Conservation (phyloP, 2,329 filamentous ascomycete genomes). For the Colletotrichum tanaceti region DNA sequence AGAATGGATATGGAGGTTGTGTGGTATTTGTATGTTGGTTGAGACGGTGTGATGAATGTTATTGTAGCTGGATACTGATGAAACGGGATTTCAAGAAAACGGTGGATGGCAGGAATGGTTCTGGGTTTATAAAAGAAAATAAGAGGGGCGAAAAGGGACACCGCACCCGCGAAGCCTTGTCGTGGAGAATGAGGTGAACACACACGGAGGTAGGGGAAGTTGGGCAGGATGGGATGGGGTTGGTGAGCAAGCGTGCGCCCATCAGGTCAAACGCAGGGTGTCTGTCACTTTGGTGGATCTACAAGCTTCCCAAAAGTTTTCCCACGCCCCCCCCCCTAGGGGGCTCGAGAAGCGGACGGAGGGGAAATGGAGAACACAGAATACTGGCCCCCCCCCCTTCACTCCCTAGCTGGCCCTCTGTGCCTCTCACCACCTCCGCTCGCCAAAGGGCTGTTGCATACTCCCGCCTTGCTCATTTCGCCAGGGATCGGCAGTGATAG, state of each 20-base stretch:
- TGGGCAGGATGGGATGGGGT: slow-evolving; percentile 34
- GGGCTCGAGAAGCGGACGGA: background rate
- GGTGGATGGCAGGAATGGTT: slow-evolving; percentile 34
- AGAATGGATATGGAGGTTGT: background rate
- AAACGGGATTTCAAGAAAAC: slow-evolving; percentile 35
- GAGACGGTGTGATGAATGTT: slow-evolving; percentile 11
- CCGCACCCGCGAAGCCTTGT: slow-evolving; percentile 29
- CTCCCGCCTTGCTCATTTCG: slow-evolving; percentile 24
- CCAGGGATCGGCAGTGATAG: slow-evolving; percentile 41
- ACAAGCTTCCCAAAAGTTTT: background rate
- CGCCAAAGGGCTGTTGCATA: slow-evolving; percentile 30
- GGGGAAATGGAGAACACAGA: slow-evolving; percentile 6
- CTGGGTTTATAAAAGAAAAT: slow-evolving; percentile 41
- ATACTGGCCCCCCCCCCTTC: slow-evolving; percentile 10
- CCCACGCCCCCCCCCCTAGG: slow-evolving; percentile 1
- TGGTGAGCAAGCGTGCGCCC: slow-evolving; percentile 26
- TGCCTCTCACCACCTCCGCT: slow-evolving; percentile 21
- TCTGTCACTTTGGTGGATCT: slow-evolving; percentile 29
- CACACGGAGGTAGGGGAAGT: slow-evolving; percentile 30
- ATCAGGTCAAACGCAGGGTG: slow-evolving; percentile 38
- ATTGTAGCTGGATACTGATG: slow-evolving; percentile 35
- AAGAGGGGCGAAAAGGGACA: slow-evolving; percentile 37
- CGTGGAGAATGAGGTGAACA: slow-evolving; percentile 38
- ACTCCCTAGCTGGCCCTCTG: slow-evolving; percentile 22
- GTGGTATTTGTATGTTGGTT: background rate